Percentiles rank a stretch among this genome's conserved stretches.
phyloP scores from a whole-genome alignment of 2,329 filamentous ascomycete species.

The Talaromyces sp. region DNA sequence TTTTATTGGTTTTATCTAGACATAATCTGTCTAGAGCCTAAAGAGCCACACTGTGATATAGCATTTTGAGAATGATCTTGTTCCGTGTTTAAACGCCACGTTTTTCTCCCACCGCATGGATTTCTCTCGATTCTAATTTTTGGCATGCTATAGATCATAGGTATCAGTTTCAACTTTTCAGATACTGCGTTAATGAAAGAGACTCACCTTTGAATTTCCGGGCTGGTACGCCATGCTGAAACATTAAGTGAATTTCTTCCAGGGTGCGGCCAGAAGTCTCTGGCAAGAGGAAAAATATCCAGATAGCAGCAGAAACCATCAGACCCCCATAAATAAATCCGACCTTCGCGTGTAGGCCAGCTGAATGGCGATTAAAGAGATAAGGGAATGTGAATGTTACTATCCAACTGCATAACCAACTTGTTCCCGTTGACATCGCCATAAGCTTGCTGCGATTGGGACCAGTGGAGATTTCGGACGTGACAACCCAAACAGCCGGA shows the following conservation, averaged over 20 bases:
- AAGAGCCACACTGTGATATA: too few relatives aligned
- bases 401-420: slow-evolving; percentile 1
- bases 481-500: slow-evolving; percentile 1
- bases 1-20: too few relatives aligned
- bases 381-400: slow-evolving; percentile 8
- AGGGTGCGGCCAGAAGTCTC: slow-evolving; percentile 31
- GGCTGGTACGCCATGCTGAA: slow-evolving; percentile 22
- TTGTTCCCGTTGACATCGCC: not conserved
- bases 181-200: not conserved
- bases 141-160: not conserved
- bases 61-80: too few relatives aligned
- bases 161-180: too few relatives aligned
- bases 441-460: slow-evolving; percentile 1
- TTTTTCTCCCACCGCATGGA: too few relatives aligned
- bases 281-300: slow-evolving; percentile 29
- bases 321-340: slow-evolving; percentile 32
- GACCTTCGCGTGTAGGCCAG: slow-evolving; percentile 30
- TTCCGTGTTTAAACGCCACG: too few relatives aligned
- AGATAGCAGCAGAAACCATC: slow-evolving; percentile 21
- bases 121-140: not conserved
- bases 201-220: slow-evolving; percentile 1
- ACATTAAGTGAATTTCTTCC: slow-evolving; percentile 37
- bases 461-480: slow-evolving; percentile 1
- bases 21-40: too few relatives aligned
- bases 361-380: slow-evolving; percentile 10